These are phyloP conservation scores for Cercophora scortea DNA, from an alignment of 495 filamentous ascomycete species.

Conservation along the genomic window DNA sequence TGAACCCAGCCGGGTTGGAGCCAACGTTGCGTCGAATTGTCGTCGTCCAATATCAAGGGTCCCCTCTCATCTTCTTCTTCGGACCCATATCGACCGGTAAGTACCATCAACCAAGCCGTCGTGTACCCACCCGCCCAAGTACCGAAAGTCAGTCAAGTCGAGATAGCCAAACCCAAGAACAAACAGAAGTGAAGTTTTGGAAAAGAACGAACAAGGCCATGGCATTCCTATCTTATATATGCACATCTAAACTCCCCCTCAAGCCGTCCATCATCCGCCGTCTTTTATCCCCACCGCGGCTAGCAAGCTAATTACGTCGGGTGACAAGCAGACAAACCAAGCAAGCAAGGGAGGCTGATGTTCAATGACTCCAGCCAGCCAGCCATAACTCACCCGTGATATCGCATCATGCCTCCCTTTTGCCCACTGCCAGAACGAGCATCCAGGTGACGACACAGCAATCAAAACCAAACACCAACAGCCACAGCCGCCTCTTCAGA, in stretches of 20 bases:
- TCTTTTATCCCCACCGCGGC: too few species aligned
- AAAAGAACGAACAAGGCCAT: not conserved
- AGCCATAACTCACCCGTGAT: too few species aligned
- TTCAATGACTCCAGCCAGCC: too few species aligned
- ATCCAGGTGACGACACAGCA: not conserved
- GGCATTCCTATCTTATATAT: not conserved
- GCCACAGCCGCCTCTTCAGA: not conserved
- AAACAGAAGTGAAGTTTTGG: not conserved
- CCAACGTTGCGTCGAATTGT: too few species aligned
- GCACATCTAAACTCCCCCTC: not conserved
- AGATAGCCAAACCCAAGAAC: not conserved
- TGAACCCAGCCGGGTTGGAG: too few species aligned
- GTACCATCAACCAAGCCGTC: not conserved
- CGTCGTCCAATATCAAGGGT: too few species aligned
- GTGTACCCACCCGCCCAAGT: not conserved
- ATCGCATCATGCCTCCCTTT: not conserved
- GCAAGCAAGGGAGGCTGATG: too few species aligned
- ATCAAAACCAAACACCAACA: not conserved
- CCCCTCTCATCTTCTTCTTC: too few species aligned
- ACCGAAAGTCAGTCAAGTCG: not conserved
- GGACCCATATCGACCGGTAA: too few species aligned
- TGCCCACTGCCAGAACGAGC: not conserved
- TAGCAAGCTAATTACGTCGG: too few species aligned
- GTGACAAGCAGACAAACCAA: too few species aligned
- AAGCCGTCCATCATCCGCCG: too few species aligned